Evolutionary conservation across 2,329 filamentous ascomycete species (phyloP), one percentile per base, ranked within the genome.

Genomic region (Cytospora schulzeri): DNA sequence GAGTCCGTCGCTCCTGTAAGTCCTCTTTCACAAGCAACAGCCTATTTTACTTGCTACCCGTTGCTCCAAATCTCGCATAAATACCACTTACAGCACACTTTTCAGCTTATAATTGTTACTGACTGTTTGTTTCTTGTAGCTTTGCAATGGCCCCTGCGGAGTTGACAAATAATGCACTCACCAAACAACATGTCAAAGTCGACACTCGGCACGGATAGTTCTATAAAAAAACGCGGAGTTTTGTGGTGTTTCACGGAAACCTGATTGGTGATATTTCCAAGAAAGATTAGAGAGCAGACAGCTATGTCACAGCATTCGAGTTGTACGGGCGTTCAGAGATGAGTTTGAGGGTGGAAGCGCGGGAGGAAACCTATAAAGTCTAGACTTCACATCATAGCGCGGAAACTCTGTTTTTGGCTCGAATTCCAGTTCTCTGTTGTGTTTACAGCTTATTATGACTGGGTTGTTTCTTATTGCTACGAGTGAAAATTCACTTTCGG

Each of bases 241-340:
- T 15, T 2, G 22, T n/a, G n/a, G 4, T 24, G 3, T 48, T 41
- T 5, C 4, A 38, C 4, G 17, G 19, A 22, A 1, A 8, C 26
- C 17, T 33, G 26, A 35, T 3, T n/a, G 26, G 15, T 33, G 29
- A 29, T 17, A 24, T 15, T n/a, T 48, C 14, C 31, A 55, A 29
- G 24, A 11, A 35, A 17, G 28, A 3, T 19, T 35, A 62, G 38
- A 62, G 12, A 22, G 12, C n/a, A 35, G 60, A 62, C 53, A 56
- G 60, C 60, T 51, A 62, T 62, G 60, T 62, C 60, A 24, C 9
- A 22, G 52, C n/a, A 17, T 35, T 17, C 19, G 33, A 35, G 9
- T 24, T 48, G 24, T 2, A 48, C 12, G 45, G 45, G 19, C 24
- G n/a, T 22, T 24, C n/a, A 48, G n/a, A 9, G 8, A 4, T 12